Percentiles rank a stretch among this genome's conserved stretches.
These are phyloP conservation scores for Fusarium denticulatum DNA, from an alignment of 2,329 filamentous ascomycete species.

Conservation along the genomic window DNA sequence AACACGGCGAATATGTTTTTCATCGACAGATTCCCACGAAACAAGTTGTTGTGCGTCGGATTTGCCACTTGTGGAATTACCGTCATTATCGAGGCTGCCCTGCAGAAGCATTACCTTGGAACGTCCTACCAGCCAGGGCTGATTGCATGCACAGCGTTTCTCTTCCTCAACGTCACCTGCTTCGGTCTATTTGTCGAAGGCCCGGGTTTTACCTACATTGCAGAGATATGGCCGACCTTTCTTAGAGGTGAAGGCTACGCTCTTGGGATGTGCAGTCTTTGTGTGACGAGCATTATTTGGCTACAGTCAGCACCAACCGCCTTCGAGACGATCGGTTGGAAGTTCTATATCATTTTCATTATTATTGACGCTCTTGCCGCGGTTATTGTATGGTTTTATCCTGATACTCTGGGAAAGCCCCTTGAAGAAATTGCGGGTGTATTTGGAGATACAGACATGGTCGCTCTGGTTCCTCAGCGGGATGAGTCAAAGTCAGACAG, in stretches of 20 bases:
- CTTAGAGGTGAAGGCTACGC: not conserved
- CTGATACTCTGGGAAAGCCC: not conserved
- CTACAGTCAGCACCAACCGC: not conserved
- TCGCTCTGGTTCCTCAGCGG: not conserved
- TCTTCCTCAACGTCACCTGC: not conserved
- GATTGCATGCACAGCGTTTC: not conserved
- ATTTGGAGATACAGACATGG: not conserved
- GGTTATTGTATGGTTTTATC: not conserved
- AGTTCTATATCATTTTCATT: not conserved
- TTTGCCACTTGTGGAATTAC: not conserved
- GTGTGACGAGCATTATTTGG: not conserved
- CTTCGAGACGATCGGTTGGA: not conserved
- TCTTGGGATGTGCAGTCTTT: not conserved
- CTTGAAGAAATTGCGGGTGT: not conserved
- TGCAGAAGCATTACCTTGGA: not conserved
- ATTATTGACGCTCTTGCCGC: not conserved
- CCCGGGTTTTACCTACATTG: not conserved
- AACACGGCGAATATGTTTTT: not conserved
- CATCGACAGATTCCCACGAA: not conserved
- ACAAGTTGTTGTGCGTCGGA: not conserved
- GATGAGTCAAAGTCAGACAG: not conserved
- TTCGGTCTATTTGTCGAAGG: not conserved
- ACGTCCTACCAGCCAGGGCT: not conserved
- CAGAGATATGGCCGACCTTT: not conserved
- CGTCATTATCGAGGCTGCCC: not conserved